These are phyloP conservation scores for Leucosporidium creatinivorum DNA, from an alignment of 768 basidiomycete genomes.

Conservation along the genomic window DNA sequence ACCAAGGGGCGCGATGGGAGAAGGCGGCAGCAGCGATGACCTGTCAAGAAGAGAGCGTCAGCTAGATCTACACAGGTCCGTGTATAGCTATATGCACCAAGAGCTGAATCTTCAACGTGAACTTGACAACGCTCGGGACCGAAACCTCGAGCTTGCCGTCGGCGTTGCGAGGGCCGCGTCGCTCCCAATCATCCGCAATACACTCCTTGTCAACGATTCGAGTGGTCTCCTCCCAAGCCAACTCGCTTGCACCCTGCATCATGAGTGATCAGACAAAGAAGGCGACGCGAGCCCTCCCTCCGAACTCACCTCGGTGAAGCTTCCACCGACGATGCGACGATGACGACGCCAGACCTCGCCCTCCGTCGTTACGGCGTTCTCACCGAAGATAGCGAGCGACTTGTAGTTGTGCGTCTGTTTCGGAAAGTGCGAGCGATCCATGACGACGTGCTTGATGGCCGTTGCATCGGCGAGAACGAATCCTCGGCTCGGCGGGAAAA, in stretches of 20 bases:
- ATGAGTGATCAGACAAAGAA: neutral
- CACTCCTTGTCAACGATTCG: neutral
- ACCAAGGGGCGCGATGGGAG: slow-evolving; percentile 1
- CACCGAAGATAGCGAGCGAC: too few relatives aligned
- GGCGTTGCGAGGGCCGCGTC: neutral
- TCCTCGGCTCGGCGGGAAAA: too few relatives aligned
- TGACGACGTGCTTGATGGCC: too few relatives aligned
- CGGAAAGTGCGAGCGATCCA: too few relatives aligned
- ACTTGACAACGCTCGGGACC: neutral
- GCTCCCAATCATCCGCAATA: neutral
- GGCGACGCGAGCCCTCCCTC: neutral
- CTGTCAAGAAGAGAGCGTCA: neutral
- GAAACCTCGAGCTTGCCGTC: neutral
- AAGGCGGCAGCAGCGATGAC: neutral
- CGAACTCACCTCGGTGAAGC: slow-evolving; percentile 2
- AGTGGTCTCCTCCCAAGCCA: neutral
- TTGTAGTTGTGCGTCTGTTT: too few relatives aligned
- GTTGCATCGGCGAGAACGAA: too few relatives aligned
- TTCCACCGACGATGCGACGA: neutral
- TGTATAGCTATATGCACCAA: neutral
- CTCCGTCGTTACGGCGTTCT: neutral
- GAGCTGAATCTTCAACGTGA: neutral
- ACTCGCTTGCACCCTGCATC: neutral
- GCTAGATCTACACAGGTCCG: neutral
- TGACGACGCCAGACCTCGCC: neutral